Base-by-base conservation (phyloP, 2,329 filamentous ascomycete species). In the Alternaria ethzedia region DNA sequence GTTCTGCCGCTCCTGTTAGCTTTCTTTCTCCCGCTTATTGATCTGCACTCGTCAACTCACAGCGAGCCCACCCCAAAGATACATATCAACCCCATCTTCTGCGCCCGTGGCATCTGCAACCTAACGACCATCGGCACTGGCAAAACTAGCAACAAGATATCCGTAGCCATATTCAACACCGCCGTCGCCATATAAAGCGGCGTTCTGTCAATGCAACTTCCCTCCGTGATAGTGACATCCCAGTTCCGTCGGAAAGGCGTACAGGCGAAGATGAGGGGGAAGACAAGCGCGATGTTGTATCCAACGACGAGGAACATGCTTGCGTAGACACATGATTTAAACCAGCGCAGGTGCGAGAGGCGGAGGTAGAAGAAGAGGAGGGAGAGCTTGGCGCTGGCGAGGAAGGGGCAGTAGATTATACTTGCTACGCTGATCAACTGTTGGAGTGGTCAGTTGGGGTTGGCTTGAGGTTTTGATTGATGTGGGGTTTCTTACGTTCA, bases 201-300 rank as follows among this genome's bases (percentile, higher is more conserved):
- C 6, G 64, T 62, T 2, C 66, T 57, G 23, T 73, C 62, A 23
- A 73, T 59, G 45, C 71, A 74, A 3, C 47, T 57, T n/a, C 62
- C 70, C 15, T 59, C 44, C 5, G 49, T 64, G 30, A 70, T 50
- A 1, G 66, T 67, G n/a, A 68, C 26, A 59, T 74, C 70, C 56
- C 64, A 72, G 43, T 58, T 68, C 28, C 58, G 63, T 30, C 43
- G 54, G 23, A 72, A 64, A 9, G 70, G 72, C 2, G 41, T 65
- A 44, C 72, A 74, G 6, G 70, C 58, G 55, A 73, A 73, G n/a
- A 72, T 57, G 23, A 72, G 52, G 0, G 67, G 63, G 28, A 74
- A 70, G 12, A 72, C 58, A 10, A 72, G 57, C 2, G 63, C 70
- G 5, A 69, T 62, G 32, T 67, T 70, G 60, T 67, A 71, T 0